Conservation (phyloP, 2,329 filamentous ascomycete genomes). For the Clarireedia paspali region DNA sequence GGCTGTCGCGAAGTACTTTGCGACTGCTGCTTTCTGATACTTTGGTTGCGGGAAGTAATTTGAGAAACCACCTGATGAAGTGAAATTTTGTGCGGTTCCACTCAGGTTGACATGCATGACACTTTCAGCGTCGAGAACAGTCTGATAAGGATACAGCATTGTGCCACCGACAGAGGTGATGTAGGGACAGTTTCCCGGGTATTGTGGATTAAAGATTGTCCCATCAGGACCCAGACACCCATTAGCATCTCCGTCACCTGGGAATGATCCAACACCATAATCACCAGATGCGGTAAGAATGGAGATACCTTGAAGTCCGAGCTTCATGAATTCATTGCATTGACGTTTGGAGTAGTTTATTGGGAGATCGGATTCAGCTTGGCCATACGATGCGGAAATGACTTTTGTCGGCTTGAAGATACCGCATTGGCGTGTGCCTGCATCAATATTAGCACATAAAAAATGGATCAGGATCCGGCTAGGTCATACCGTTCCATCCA, state of each 20-base stretch:
- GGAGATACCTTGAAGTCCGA: conserved; percentile 59
- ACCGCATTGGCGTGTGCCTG: conserved; percentile 15
- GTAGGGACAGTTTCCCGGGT: conserved; percentile 61
- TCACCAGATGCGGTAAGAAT: conserved; percentile 58
- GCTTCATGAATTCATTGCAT: conserved; percentile 56
- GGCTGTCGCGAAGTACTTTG: conserved; percentile 33
- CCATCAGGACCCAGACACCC: conserved; percentile 33
- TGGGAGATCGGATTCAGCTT: conserved; percentile 58
- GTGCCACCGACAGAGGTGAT: conserved; percentile 61
- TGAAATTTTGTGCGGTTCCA: conserved; percentile 35
- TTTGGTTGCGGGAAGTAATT: conserved; percentile 41
- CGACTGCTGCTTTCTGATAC: conserved; percentile 40
- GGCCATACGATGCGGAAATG: conserved; percentile 59
- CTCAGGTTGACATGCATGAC: conserved; percentile 18
- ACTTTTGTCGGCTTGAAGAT: conserved; percentile 20
- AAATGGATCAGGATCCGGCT: background rate
- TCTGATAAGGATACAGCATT: conserved; percentile 38
- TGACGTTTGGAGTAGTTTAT: conserved; percentile 51
- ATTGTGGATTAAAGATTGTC: conserved; percentile 34
- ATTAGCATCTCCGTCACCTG: conserved; percentile 49
- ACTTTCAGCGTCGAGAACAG: conserved; percentile 22
- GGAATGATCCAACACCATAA: conserved; percentile 47
- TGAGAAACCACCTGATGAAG: conserved; percentile 40
- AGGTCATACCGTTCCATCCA: conserved; percentile 33
- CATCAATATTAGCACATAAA: background rate